Conservation (phyloP, 345 rosid species). For the Dovyalis caffra region DNA sequence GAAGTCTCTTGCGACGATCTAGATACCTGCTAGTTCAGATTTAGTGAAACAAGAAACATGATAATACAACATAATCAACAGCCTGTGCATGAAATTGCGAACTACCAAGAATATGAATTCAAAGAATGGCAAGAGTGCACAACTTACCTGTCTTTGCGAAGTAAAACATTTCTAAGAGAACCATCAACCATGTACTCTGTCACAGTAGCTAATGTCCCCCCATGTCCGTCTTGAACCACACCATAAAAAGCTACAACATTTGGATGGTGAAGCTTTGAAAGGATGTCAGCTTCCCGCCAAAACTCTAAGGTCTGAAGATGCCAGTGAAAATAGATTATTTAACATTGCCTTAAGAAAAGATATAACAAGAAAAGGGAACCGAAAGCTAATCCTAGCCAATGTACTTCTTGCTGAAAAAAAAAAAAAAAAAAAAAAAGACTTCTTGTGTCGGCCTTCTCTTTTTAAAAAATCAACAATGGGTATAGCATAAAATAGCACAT, state of each 20-base stretch:
- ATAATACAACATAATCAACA: slow-evolving; percentile 3
- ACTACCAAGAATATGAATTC: too few species aligned
- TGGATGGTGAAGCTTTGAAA: slow-evolving; percentile 92
- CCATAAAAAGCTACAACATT: slow-evolving; percentile 97
- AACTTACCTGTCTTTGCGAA: slow-evolving; percentile 73
- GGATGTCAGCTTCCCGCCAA: slow-evolving; percentile 93
- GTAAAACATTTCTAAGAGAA: slow-evolving; percentile 88
- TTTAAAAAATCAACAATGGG: neutral
- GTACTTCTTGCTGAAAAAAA: neutral
- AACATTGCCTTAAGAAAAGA: neutral
- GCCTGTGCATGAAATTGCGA: neutral
- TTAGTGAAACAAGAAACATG: slow-evolving; percentile 3
- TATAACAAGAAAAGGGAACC: neutral
- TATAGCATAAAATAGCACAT: neutral
- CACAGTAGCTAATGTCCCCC: slow-evolving; percentile 81
- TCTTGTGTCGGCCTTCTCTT: neutral
- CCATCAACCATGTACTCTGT: slow-evolving; percentile 96
- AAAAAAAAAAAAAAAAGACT: neutral
- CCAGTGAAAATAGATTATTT: slow-evolving; percentile 9
- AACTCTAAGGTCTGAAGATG: slow-evolving; percentile 61
- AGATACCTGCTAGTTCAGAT: slow-evolving; percentile 55
- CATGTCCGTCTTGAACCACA: slow-evolving; percentile 90
- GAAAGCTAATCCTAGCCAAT: neutral
- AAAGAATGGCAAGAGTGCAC: slow-evolving; percentile 19
- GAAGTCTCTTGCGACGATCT: slow-evolving; percentile 86